phyloP scores from a whole-genome alignment of 2,329 filamentous ascomycete species.

The Sordariomycetes sp. region DNA sequence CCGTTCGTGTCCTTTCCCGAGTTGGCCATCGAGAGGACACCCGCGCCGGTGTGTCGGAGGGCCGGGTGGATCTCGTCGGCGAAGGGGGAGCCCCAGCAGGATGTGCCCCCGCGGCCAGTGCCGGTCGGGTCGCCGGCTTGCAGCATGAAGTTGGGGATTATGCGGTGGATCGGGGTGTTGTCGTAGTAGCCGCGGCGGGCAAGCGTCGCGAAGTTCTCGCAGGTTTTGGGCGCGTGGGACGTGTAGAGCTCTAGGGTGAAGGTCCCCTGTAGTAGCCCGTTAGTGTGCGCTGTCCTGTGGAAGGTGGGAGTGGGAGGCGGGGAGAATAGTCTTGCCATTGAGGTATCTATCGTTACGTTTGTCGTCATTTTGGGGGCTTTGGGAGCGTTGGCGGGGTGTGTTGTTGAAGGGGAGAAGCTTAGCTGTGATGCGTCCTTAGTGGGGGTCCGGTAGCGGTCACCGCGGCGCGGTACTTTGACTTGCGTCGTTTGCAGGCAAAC shows the following conservation, averaged over 20 bases:
- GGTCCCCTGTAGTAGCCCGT: conserved; percentile 45
- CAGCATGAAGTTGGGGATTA: conserved; percentile 94
- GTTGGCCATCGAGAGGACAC: conserved; percentile 95
- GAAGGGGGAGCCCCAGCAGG: conserved; percentile 89
- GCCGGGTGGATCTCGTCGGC: conserved; percentile 73
- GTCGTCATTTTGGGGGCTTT: conserved; percentile 47
- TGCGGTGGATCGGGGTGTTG: conserved; percentile 74
- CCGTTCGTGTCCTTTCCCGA: conserved; percentile 87
- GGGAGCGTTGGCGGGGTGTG: background rate
- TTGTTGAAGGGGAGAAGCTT: background rate
- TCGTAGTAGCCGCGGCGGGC: conserved; percentile 80
- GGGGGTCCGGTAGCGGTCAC: background rate
- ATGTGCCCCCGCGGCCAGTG: conserved; percentile 76
- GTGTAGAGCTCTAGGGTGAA: conserved; percentile 86
- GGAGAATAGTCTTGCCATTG: conserved; percentile 53
- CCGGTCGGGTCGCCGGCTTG: conserved; percentile 92
- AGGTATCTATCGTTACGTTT: conserved; percentile 69
- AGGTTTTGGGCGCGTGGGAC: conserved; percentile 76
- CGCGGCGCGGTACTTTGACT: background rate
- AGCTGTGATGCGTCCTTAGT: background rate
- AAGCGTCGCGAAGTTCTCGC: conserved; percentile 76
- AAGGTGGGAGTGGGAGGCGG: background rate
- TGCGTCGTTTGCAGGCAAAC: background rate
- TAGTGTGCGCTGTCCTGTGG: background rate
- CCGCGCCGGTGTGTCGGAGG: conserved; percentile 85